A percentile compares a stretch with the other conserved stretches of the same genome.
phyloP scores from a whole-genome alignment of 1,284 basidiomycete genomes.

The Trametes versicolor region DNA sequence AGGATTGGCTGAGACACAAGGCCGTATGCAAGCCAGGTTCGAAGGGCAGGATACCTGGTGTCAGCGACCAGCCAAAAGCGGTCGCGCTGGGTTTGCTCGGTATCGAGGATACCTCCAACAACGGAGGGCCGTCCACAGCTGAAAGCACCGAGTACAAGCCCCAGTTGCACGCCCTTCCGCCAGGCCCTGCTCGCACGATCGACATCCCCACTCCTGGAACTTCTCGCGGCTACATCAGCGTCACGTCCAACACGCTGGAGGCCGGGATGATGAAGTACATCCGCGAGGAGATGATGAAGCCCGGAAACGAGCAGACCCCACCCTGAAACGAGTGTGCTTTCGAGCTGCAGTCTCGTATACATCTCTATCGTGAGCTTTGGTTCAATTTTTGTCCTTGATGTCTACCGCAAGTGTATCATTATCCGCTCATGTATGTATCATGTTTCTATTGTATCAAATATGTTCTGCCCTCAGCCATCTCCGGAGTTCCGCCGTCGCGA shows the following conservation, averaged over 20 bases:
- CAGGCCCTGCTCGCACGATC: neutral
- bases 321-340: neutral
- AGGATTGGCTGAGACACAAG: slow-evolving; percentile 1
- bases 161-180: neutral
- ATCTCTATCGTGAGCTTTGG: too few species aligned
- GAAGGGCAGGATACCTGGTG: neutral
- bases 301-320: slow-evolving; percentile 22
- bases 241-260: neutral
- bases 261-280: neutral
- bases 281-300: neutral
- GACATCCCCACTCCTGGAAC: neutral
- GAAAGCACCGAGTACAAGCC: neutral
- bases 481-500: too few species aligned
- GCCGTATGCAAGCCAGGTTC: neutral
- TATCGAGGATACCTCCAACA: neutral
- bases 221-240: neutral
- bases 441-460: too few species aligned
- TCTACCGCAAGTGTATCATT: too few species aligned
- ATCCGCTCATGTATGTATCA: too few species aligned
- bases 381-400: too few species aligned
- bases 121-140: neutral
- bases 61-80: neutral
- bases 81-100: neutral
- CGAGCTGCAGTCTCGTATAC: too few species aligned
- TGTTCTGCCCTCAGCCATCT: too few species aligned